phyloP scores from a whole-genome alignment of 2,329 filamentous ascomycete species.

The Scytalidium lignicola region DNA sequence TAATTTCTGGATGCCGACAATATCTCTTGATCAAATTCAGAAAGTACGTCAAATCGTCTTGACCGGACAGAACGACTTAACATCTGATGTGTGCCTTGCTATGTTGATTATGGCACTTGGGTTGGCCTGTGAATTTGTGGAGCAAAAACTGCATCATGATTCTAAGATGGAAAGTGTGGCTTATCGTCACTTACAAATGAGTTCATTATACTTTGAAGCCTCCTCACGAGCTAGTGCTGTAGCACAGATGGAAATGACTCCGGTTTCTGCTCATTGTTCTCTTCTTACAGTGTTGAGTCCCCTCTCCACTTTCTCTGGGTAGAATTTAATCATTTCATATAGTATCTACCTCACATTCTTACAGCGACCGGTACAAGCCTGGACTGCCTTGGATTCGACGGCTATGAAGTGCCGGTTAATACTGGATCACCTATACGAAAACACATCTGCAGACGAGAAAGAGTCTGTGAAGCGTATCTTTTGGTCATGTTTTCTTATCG shows the following conservation, averaged over 20 bases:
- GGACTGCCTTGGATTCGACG: neutral
- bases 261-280: neutral
- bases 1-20: neutral
- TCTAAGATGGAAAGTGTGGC: neutral
- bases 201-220: neutral
- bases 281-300: neutral
- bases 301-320: neutral
- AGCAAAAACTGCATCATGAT: neutral
- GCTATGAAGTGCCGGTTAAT: neutral
- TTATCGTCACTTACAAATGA: neutral
- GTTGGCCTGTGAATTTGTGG: neutral
- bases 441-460: neutral
- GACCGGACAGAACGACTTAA: neutral
- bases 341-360: neutral
- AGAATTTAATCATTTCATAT: neutral
- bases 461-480: neutral
- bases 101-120: neutral
- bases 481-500: neutral
- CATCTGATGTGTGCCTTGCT: neutral
- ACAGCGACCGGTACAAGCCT: neutral
- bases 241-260: neutral
- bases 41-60: neutral
- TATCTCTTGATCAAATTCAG: neutral
- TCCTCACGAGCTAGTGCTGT: neutral
- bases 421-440: neutral